These are phyloP conservation scores for Firmiana major DNA, from an alignment of 345 rosid species.

Conservation along the genomic window DNA sequence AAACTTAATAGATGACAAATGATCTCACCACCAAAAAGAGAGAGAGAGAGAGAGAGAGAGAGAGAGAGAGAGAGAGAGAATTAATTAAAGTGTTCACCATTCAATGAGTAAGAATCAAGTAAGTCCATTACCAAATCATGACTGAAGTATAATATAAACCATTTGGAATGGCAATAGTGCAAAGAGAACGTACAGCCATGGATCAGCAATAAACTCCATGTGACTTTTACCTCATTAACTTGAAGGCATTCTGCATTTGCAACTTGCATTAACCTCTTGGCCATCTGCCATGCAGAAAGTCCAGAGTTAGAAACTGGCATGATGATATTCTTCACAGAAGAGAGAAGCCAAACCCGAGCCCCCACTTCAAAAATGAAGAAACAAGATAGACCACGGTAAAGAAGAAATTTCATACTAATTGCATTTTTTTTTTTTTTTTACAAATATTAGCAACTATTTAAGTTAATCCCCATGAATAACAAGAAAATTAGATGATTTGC, in stretches of 20 bases:
- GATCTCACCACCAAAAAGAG: background rate
- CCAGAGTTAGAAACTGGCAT: slow-evolving; percentile 17
- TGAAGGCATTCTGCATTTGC: slow-evolving; percentile 82
- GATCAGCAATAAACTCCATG: background rate
- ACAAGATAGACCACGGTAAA: background rate
- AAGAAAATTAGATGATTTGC: background rate
- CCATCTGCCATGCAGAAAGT: slow-evolving; percentile 61
- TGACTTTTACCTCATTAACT: slow-evolving; percentile 54
- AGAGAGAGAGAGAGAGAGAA: no score
- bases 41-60: no score
- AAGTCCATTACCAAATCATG: background rate
- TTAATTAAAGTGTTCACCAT: background rate
- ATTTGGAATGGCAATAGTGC: background rate
- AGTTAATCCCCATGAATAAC: background rate
- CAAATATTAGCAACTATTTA: no score
- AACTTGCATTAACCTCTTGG: slow-evolving; percentile 82
- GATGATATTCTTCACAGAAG: background rate
- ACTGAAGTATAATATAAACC: background rate
- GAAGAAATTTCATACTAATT: background rate
- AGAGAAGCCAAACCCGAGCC: background rate
- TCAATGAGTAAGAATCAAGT: background rate
- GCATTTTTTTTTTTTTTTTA: background rate
- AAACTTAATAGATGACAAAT: background rate
- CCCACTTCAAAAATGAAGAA: background rate
- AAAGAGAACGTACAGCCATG: background rate